Conservation (phyloP, 805 yeast genomes). For the Lipomyces chichibuensis region DNA sequence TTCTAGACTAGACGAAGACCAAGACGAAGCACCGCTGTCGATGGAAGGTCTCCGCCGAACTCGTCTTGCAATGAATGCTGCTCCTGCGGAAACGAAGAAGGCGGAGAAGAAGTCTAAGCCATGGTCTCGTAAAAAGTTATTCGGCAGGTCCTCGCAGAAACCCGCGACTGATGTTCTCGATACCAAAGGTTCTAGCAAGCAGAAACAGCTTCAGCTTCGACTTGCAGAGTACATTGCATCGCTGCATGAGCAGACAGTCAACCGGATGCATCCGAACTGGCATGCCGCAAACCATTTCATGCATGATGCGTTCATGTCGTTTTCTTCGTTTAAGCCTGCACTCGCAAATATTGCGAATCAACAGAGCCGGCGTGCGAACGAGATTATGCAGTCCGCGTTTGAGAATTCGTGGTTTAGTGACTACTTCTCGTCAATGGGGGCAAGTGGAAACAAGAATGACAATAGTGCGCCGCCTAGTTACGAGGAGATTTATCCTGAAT, state of each 20-base stretch:
- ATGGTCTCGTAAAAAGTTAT: conserved; percentile 18
- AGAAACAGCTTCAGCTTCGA: conserved; percentile 25
- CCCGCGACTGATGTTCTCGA: not conserved
- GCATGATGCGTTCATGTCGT: conserved; percentile 30
- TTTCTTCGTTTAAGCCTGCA: conserved; percentile 26
- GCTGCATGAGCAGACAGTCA: conserved; percentile 25
- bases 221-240: conserved; percentile 25
- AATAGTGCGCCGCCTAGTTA: conserved; percentile 30
- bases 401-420: conserved; percentile 32
- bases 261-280: conserved; percentile 31
- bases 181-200: conserved; percentile 4
- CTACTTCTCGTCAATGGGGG: conserved; percentile 16
- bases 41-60: conserved; percentile 9
- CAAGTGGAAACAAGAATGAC: conserved; percentile 2
- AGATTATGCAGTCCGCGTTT: conserved; percentile 17
- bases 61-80: not conserved
- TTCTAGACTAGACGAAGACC: not conserved
- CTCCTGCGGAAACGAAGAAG: conserved; percentile 7
- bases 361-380: conserved; percentile 29
- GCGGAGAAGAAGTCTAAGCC: conserved; percentile 13
- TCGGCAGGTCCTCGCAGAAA: conserved; percentile 2
- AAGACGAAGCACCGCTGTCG: conserved; percentile 14
- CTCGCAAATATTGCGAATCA: conserved; percentile 29
- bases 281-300: conserved; percentile 27
- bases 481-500: conserved; percentile 33